Evolutionary conservation across 108 stramenopile genomes (phyloP).

Genomic region (Pseudonitzschia delicatissima): DNA sequence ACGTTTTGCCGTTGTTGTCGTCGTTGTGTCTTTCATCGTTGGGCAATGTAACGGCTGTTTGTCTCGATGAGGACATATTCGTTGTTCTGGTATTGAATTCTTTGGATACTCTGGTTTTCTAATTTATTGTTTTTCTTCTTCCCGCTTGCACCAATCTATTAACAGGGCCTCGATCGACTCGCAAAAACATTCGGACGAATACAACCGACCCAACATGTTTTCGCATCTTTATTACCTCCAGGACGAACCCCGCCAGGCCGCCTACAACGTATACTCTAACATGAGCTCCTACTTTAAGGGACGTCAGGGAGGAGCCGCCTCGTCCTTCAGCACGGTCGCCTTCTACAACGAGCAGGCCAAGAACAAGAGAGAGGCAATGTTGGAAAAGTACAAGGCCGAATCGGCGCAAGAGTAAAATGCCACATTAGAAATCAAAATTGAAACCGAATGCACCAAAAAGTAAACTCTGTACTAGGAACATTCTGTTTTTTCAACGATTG

Average conservation of each 20-base stretch:
- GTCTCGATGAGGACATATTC: neutral
- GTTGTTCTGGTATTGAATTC: neutral
- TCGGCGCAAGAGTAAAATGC: no score
- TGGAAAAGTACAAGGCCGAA: constrained; percentile 20
- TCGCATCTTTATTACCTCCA: constrained; percentile 38
- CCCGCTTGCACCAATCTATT: no score
- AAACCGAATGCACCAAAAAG: no score
- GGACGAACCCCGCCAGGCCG: constrained; percentile 28
- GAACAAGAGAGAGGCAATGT: constrained; percentile 53
- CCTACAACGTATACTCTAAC: constrained; percentile 46
- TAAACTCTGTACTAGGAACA: no score
- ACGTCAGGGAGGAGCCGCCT: constrained; percentile 41
- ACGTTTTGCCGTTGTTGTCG: neutral
- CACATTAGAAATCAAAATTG: no score
- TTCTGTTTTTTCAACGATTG: no score
- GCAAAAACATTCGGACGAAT: constrained; percentile 63
- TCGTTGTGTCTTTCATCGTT: neutral
- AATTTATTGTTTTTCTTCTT: neutral
- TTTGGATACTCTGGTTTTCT: neutral
- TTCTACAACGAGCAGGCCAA: constrained; percentile 54
- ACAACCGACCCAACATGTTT: constrained; percentile 41
- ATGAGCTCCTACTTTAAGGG: constrained; percentile 61
- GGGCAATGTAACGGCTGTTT: neutral
- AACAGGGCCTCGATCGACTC: constrained; percentile 54
- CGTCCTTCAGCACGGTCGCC: constrained; percentile 46